Percentiles rank a stretch among this genome's conserved stretches.
Conservation (phyloP, 2,329 filamentous ascomycete genomes). For the Pseudogymnoascus sp. region DNA sequence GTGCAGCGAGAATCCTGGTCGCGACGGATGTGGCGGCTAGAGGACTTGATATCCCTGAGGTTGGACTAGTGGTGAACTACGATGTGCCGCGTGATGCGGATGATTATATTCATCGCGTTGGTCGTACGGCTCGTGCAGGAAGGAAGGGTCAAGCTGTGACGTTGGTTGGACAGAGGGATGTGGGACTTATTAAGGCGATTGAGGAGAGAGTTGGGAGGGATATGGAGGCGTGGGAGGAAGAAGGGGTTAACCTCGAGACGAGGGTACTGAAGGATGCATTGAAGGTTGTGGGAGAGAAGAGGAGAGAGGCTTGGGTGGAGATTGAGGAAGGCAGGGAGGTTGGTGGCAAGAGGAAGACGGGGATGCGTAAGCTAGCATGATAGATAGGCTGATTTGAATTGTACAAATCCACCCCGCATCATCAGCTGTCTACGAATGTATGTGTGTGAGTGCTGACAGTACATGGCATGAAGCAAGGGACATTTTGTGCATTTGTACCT, state of each 20-base stretch:
- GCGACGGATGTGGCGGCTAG: conserved; percentile 92
- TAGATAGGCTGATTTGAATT: neutral
- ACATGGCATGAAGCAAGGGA: neutral
- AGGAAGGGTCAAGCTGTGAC: conserved; percentile 75
- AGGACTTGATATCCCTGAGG: conserved; percentile 91
- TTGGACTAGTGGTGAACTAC: conserved; percentile 87
- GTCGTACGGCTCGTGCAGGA: conserved; percentile 89
- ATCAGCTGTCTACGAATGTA: neutral
- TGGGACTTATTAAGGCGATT: conserved; percentile 83
- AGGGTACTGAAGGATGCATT: conserved; percentile 77
- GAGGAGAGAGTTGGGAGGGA: conserved; percentile 72
- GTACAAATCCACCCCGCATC: neutral
- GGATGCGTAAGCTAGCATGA: conserved; percentile 43
- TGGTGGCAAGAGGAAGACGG: conserved; percentile 68
- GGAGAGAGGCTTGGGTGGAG: conserved; percentile 81
- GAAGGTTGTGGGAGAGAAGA: conserved; percentile 88
- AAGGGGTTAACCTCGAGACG: conserved; percentile 89
- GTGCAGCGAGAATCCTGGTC: conserved; percentile 80
- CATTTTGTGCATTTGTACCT: neutral
- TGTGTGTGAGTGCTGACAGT: neutral
- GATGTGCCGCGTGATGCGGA: conserved; percentile 94
- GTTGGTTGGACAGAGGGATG: conserved; percentile 87
- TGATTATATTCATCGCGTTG: conserved; percentile 95
- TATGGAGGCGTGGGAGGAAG: conserved; percentile 80
- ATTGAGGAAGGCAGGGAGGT: conserved; percentile 91